Evolutionary conservation across 768 basidiomycete species (phyloP).

Genomic region (Gymnopilus dilepis): DNA sequence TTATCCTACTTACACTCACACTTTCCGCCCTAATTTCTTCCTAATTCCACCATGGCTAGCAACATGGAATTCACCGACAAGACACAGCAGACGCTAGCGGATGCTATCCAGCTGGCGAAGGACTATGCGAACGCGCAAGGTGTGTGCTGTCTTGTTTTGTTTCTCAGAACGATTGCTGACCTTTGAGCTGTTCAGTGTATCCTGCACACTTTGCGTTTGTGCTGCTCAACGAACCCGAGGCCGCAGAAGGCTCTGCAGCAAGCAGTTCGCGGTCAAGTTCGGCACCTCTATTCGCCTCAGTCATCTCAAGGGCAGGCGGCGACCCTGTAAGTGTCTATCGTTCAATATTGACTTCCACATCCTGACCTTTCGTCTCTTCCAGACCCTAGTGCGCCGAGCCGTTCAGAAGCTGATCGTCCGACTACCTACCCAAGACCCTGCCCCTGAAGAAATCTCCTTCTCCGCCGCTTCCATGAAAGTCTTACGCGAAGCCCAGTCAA

Average conservation of each 20-base stretch:
- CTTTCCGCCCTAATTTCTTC: not conserved
- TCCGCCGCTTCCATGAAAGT: slow-evolving; percentile 62
- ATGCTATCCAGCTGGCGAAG: slow-evolving; percentile 80
- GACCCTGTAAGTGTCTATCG: slow-evolving; percentile 64
- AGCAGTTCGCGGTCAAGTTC: slow-evolving; percentile 37
- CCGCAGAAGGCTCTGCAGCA: slow-evolving; percentile 36
- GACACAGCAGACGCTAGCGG: slow-evolving; percentile 68
- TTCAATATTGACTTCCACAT: not conserved
- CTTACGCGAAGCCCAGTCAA: slow-evolving; percentile 73
- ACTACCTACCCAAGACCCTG: slow-evolving; percentile 81
- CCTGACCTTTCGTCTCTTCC: slow-evolving; percentile 11
- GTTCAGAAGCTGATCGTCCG: slow-evolving; percentile 62
- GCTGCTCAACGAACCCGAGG: slow-evolving; percentile 72
- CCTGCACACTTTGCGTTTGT: slow-evolving; percentile 86
- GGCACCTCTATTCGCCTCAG: slow-evolving; percentile 74
- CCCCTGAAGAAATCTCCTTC: slow-evolving; percentile 80
- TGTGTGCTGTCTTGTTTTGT: slow-evolving; percentile 33
- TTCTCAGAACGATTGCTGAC: not conserved
- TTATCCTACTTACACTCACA: not conserved
- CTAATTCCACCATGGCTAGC: slow-evolving; percentile 45
- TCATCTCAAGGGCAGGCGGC: slow-evolving; percentile 83
- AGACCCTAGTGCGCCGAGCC: slow-evolving; percentile 65
- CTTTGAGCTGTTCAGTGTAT: slow-evolving; percentile 52
- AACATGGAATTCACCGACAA: slow-evolving; percentile 89
- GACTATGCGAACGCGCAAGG: slow-evolving; percentile 86